Percentiles rank a stretch among this genome's conserved stretches.
phyloP scores from a whole-genome alignment of 441 rosid genomes.

The Populus hybrid region DNA sequence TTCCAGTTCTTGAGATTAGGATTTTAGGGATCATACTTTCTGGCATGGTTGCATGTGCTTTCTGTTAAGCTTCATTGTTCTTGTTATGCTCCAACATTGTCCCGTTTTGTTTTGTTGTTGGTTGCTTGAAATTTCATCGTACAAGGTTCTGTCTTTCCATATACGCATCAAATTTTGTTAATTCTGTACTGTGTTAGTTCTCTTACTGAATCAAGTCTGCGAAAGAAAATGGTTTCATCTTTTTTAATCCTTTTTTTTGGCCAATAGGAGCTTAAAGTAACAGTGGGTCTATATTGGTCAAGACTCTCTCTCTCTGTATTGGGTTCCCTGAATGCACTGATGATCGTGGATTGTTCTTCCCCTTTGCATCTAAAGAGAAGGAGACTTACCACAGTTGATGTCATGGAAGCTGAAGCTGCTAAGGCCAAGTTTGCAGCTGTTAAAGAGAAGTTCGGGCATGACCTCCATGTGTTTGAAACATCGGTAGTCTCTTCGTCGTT shows the following conservation, averaged over 20 bases:
- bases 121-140: not conserved
- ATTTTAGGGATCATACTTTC: not conserved
- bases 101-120: not conserved
- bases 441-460: constrained; percentile 71
- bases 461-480: constrained; percentile 77
- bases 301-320: not conserved
- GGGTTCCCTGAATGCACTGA: not conserved
- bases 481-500: constrained; percentile 26
- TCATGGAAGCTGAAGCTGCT: constrained; percentile 8
- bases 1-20: not conserved
- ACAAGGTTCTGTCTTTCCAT: not conserved
- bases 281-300: not conserved
- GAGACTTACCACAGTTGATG: not conserved
- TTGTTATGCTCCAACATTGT: not conserved
- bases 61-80: not conserved
- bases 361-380: constrained; percentile 6
- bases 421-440: constrained; percentile 54
- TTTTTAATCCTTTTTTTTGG: not conserved
- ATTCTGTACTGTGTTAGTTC: not conserved
- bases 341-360: constrained; percentile 7
- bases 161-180: not conserved
- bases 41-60: not conserved
- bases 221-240: not conserved
- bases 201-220: not conserved
- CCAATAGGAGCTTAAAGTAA: not conserved